Conservation (phyloP, 164 flowering plant genomes). For the Liquidambar formosana region DNA sequence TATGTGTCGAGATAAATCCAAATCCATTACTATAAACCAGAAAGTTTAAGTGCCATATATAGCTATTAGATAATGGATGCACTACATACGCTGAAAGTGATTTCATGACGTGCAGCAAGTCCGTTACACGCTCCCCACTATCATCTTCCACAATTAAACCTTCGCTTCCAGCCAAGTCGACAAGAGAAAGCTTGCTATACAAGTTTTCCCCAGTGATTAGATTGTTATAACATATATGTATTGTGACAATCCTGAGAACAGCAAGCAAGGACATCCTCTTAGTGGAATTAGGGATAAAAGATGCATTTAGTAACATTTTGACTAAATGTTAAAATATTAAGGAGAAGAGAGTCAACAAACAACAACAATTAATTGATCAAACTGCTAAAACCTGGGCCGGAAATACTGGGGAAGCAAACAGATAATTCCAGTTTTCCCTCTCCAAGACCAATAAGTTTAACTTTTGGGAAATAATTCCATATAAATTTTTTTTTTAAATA, state of each 20-base stretch:
- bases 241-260: conserved; percentile 69
- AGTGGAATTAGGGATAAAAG: conserved; percentile 4
- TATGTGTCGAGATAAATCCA: not conserved
- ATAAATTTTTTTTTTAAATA: too few relatives aligned
- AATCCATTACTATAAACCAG: too few relatives aligned
- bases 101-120: conserved; percentile 85
- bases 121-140: conserved; percentile 81
- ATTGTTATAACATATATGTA: conserved; percentile 79
- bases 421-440: not conserved
- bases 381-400: too few relatives aligned
- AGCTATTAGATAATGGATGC: conserved; percentile 2
- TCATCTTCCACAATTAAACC: conserved; percentile 62
- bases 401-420: not conserved
- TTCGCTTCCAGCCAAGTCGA: conserved; percentile 97
- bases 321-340: too few relatives aligned
- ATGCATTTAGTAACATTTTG: not conserved
- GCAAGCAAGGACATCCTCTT: conserved; percentile 7
- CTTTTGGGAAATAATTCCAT: too few relatives aligned
- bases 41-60: too few relatives aligned
- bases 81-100: conserved; percentile 91
- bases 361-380: too few relatives aligned
- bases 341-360: too few relatives aligned
- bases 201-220: conserved; percentile 67
- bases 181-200: conserved; percentile 91
- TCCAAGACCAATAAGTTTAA: not conserved